Conservation (phyloP, 2,329 filamentous ascomycete genomes). For the Cladosporium sphaerospermum region DNA sequence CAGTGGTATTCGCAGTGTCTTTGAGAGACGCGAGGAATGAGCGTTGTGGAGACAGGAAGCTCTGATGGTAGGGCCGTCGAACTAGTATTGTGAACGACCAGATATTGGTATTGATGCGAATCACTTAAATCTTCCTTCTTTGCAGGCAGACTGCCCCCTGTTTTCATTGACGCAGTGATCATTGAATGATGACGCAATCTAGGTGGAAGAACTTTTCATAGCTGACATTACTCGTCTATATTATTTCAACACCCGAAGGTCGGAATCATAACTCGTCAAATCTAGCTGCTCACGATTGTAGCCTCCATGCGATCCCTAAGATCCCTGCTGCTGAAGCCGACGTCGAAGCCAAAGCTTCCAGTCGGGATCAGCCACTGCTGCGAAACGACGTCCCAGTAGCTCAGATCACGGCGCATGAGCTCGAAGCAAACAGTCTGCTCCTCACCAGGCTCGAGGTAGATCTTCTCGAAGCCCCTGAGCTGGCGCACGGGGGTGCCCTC, state of each 20-base stretch:
- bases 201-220: neutral
- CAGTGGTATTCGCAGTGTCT: slow-evolving; percentile 4
- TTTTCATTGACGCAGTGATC: too few species aligned
- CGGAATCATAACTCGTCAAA: neutral
- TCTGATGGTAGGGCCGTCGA: too few species aligned
- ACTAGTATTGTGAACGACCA: too few species aligned
- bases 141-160: too few species aligned
- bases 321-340: slow-evolving; percentile 9
- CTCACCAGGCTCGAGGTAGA: slow-evolving; percentile 25
- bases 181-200: neutral
- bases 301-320: slow-evolving; percentile 8
- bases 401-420: slow-evolving; percentile 37
- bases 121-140: too few species aligned
- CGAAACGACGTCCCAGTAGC: slow-evolving; percentile 36
- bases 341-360: slow-evolving; percentile 5
- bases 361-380: slow-evolving; percentile 35
- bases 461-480: slow-evolving; percentile 37
- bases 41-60: too few species aligned
- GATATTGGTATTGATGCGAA: too few species aligned
- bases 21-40: neutral
- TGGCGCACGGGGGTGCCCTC: slow-evolving; percentile 21
- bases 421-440: slow-evolving; percentile 30
- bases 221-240: neutral
- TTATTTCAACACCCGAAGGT: neutral
- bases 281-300: slow-evolving; percentile 3